A percentile compares a stretch with the other conserved stretches of the same genome.
Conservation (phyloP, 2,329 filamentous ascomycete genomes). For the Didymella exigua region DNA sequence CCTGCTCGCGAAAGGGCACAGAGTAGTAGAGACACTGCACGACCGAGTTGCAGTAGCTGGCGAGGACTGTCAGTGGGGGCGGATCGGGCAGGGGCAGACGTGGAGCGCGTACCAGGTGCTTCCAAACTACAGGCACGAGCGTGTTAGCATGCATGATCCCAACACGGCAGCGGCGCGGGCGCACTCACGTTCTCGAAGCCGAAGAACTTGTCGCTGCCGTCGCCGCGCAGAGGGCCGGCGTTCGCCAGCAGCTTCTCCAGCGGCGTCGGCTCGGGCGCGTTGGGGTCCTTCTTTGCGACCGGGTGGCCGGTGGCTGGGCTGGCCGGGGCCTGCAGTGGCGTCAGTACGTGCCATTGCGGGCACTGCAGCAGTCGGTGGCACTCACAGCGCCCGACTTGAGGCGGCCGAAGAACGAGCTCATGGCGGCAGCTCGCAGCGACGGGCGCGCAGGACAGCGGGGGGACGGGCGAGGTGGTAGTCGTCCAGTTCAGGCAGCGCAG, state of each 20-base stretch:
- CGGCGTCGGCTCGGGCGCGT: constrained; percentile 62
- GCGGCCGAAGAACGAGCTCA: constrained; percentile 61
- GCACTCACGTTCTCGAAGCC: constrained; percentile 91
- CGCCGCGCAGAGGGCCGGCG: constrained; percentile 77
- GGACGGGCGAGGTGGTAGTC: constrained; percentile 16
- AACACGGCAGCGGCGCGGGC: background rate
- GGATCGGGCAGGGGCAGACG: constrained; percentile 7
- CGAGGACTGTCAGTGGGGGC: constrained; percentile 14
- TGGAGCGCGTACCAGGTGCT: constrained; percentile 80
- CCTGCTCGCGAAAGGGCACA: constrained; percentile 87
- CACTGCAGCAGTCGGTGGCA: constrained; percentile 21
- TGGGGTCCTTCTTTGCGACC: constrained; percentile 64
- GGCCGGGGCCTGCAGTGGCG: constrained; percentile 51
- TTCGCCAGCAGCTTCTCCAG: constrained; percentile 81
- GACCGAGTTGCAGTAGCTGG: constrained; percentile 97
- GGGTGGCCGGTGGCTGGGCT: constrained; percentile 54
- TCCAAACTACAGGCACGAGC: constrained; percentile 70
- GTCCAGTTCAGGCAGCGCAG: constrained; percentile 21
- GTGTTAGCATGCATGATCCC: constrained; percentile 3
- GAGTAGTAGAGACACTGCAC: constrained; percentile 97
- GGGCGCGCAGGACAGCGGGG: constrained; percentile 20
- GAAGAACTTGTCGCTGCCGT: constrained; percentile 98
- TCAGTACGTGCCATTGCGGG: constrained; percentile 32
- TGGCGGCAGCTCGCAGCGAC: constrained; percentile 34
- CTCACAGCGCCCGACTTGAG: constrained; percentile 57